phyloP scores from a whole-genome alignment of 2,329 filamentous ascomycete genomes.

The Exophiala xenobiotica region DNA sequence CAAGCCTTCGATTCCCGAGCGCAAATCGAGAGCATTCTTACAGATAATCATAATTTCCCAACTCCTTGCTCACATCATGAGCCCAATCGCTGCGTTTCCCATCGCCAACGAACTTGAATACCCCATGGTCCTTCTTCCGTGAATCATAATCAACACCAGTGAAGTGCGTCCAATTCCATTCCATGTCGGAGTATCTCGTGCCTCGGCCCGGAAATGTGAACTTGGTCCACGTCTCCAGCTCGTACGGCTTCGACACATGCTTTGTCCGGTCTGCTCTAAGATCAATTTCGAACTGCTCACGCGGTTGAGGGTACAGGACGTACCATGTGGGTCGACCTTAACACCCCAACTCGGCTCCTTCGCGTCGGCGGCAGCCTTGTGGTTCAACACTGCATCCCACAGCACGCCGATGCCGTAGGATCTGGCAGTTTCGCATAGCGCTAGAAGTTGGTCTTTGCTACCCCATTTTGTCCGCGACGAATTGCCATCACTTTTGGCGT shows the following conservation, averaged over 20 bases:
- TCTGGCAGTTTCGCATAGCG: slow-evolving; percentile 53
- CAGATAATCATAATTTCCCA: slow-evolving; percentile 62
- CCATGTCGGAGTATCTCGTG: slow-evolving; percentile 59
- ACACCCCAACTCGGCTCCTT: slow-evolving; percentile 63
- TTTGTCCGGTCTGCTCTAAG: slow-evolving; percentile 51
- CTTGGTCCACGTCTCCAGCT: slow-evolving; percentile 67
- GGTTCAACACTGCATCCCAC: slow-evolving; percentile 71
- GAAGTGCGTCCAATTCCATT: slow-evolving; percentile 68
- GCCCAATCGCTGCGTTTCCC: slow-evolving; percentile 57
- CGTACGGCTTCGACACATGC: slow-evolving; percentile 54
- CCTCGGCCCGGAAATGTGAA: slow-evolving; percentile 65
- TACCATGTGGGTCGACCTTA: slow-evolving; percentile 58
- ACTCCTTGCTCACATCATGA: slow-evolving; percentile 59
- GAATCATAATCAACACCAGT: slow-evolving; percentile 67
- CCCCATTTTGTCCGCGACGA: slow-evolving; percentile 64
- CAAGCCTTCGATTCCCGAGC: no score
- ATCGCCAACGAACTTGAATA: slow-evolving; percentile 64
- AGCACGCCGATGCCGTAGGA: slow-evolving; percentile 58
- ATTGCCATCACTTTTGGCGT: slow-evolving; percentile 61
- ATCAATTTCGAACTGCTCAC: slow-evolving; percentile 16
- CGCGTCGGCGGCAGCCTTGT: slow-evolving; percentile 67
- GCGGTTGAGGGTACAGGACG: no score
- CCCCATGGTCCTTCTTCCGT: slow-evolving; percentile 50
- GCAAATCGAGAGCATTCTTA: no score
- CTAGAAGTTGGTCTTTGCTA: slow-evolving; percentile 58